These are phyloP conservation scores for Rhynchospora tenuis DNA, from an alignment of 176 grass and related monocot species.

Conservation along the genomic window DNA sequence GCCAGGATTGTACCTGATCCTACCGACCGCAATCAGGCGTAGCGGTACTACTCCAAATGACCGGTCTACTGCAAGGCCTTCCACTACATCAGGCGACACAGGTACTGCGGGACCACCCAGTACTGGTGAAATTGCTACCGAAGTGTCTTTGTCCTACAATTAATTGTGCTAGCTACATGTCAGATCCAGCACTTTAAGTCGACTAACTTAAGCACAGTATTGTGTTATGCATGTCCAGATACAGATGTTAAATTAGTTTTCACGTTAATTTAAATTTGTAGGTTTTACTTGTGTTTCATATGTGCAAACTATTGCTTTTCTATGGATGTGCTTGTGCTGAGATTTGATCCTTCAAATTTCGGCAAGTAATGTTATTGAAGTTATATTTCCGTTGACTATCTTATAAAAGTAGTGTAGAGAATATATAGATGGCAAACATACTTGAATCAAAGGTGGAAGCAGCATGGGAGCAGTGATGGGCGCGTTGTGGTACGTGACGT, in stretches of 20 bases:
- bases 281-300: too few relatives aligned
- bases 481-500: background rate
- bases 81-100: background rate
- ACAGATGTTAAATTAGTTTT: too few relatives aligned
- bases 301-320: too few relatives aligned
- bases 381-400: too few relatives aligned
- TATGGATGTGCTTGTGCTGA: too few relatives aligned
- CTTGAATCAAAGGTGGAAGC: slow-evolving; percentile 5
- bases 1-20: slow-evolving; percentile 12
- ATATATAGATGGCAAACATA: background rate
- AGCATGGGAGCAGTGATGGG: slow-evolving; percentile 3
- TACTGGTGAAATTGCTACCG: slow-evolving; percentile 10
- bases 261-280: too few relatives aligned
- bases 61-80: background rate
- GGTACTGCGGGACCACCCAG: slow-evolving; percentile 10
- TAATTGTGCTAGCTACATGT: background rate
- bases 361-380: too few relatives aligned
- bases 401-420: too few relatives aligned
- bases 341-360: too few relatives aligned
- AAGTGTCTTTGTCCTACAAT: background rate
- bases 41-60: background rate
- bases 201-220: too few relatives aligned
- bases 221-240: too few relatives aligned
- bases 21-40: background rate
- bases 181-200: background rate